phyloP scores from a whole-genome alignment of 192 early-diverging fungal genomes.

The Umbelopsis sp. region DNA sequence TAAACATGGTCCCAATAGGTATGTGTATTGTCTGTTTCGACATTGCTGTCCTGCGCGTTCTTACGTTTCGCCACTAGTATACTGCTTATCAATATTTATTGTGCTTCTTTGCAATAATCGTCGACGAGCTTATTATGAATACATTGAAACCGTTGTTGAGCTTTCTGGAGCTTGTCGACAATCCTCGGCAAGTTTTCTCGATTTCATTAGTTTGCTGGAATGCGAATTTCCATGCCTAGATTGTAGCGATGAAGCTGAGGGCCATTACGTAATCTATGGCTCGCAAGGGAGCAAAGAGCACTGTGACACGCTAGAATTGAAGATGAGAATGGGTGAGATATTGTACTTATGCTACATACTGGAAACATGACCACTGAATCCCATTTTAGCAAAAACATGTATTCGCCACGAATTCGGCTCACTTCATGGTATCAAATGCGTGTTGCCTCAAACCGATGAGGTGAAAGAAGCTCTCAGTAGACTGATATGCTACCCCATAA shows the following conservation, averaged over 20 bases:
- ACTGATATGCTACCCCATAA: constrained; percentile 1
- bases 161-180: constrained; percentile 16
- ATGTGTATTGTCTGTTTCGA: not conserved
- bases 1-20: constrained; percentile 5
- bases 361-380: no score
- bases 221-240: not conserved
- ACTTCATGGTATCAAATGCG: not conserved
- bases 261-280: not conserved
- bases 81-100: constrained; percentile 5
- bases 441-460: not conserved
- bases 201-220: not conserved
- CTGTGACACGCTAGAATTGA: not conserved
- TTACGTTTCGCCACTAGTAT: not conserved
- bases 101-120: not conserved
- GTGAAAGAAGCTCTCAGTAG: not conserved
- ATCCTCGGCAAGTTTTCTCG: constrained; percentile 6
- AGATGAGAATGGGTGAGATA: constrained; percentile 12
- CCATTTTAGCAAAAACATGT: not conserved
- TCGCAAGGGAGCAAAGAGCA: no score
- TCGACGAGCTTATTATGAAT: not conserved
- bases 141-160: not conserved
- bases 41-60: not conserved
- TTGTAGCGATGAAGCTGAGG: no score
- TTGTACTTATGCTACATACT: no score
- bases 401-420: constrained; percentile 4